Base-by-base conservation (phyloP, 139 green algal genomes). In the Volvox reticuliferus region DNA sequence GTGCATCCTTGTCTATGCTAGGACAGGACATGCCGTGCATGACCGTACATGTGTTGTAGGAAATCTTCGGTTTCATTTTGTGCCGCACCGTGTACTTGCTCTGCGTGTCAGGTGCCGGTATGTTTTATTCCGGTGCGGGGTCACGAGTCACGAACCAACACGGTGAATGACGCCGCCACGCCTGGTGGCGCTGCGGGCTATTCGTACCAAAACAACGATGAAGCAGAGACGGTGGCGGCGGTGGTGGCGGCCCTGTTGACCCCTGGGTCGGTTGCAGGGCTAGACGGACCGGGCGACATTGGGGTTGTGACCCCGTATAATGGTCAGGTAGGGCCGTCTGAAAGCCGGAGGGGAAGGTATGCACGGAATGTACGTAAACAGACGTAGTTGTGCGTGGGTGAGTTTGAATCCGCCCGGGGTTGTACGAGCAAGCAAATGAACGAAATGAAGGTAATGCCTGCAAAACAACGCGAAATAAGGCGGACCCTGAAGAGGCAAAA, bases 301-400 rank as follows among this genome's bases (percentile, higher is more conserved):
- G 95, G 94, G 19, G 69, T 98, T 35, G 90, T 98, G 55, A 95
- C 93, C 18, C 94, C 96, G 3, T 98, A 98, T 93, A 95, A 93
- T 24, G 94, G 92, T 0, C 96, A 98, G 95, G 91, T 81, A 20
- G 32, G 75, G 44, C 44, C 44, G 44, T 9, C 44, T 55, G 5
- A 5, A 55, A 55, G 44, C 9, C 5, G 44, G 44, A 5, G 44
- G 44, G n/a, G n/a, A n/a, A n/a, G n/a, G n/a, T n/a, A n/a, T n/a
- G 44, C 44, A 9, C 5, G 5, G 44, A 55, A 55, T 55, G 44
- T 9, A 55, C 44, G 44, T 55, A 9, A 5, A 55, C 44, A 55
- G 44, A 9, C 44, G 44, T 55, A 9, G 32, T 13, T 28, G 67
- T 14, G 67, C 24, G 67, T 75, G 67, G 2, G 67, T 75, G 67